phyloP scores from a whole-genome alignment of 768 basidiomycete species.

The Ramaria rubella region DNA sequence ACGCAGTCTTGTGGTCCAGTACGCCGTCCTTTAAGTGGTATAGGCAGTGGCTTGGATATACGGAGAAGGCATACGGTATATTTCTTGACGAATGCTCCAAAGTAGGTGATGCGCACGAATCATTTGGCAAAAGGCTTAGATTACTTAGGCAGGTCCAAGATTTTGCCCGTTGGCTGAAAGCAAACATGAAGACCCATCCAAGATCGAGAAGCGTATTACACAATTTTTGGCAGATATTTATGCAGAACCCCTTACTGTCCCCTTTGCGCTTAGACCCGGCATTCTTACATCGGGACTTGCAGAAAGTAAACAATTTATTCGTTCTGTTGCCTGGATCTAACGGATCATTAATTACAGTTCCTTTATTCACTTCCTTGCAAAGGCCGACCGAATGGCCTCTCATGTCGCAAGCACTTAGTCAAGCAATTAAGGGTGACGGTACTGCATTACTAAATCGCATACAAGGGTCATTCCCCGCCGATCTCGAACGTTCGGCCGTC shows the following conservation, averaged over 20 bases:
- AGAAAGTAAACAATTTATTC: constrained; percentile 7
- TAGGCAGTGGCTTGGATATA: constrained; percentile 4
- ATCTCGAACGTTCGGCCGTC: constrained; percentile 12
- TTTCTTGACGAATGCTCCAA: constrained; percentile 12
- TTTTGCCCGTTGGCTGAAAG: constrained; percentile 9
- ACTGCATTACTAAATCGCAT: neutral
- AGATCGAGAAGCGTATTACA: constrained; percentile 9
- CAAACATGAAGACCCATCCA: neutral
- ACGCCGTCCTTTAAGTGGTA: constrained; percentile 9
- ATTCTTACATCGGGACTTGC: constrained; percentile 10
- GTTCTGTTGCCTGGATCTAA: no score
- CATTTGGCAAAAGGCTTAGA: no score
- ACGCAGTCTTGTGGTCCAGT: constrained; percentile 11
- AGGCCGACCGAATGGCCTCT: constrained; percentile 3
- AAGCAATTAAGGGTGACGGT: constrained; percentile 11
- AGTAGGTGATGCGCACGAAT: constrained; percentile 6
- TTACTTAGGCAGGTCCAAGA: constrained; percentile 6
- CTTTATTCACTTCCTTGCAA: constrained; percentile 7
- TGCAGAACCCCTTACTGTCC: constrained; percentile 7
- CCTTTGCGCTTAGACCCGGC: neutral
- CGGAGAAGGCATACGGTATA: constrained; percentile 11
- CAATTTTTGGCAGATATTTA: constrained; percentile 11
- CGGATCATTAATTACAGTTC: no score
- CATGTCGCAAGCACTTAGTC: neutral
- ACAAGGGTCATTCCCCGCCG: neutral